Evolutionary conservation across 2,329 filamentous ascomycete species (phyloP).

Genomic region (Zasmidium citrigriseum): DNA sequence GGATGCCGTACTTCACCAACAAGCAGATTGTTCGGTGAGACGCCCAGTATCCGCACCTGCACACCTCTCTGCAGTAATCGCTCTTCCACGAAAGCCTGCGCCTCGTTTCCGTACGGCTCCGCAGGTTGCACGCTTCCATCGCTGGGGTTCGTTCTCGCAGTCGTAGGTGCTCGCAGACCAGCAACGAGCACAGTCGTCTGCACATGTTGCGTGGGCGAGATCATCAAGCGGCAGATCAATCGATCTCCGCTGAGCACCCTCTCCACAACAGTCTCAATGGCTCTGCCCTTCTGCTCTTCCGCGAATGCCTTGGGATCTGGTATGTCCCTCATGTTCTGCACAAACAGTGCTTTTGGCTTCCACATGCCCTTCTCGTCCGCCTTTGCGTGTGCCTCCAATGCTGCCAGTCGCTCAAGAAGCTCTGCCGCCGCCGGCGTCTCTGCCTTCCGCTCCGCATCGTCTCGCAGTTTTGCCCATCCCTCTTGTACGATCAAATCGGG

Average conservation of each 20-base stretch:
- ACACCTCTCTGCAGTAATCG: slow-evolving; percentile 84
- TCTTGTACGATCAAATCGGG: slow-evolving; percentile 83
- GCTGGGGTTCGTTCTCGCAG: slow-evolving; percentile 76
- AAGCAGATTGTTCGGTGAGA: slow-evolving; percentile 88
- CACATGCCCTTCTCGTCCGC: slow-evolving; percentile 80
- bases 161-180: slow-evolving; percentile 85
- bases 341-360: slow-evolving; percentile 63
- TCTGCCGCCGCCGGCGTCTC: slow-evolving; percentile 73
- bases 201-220: slow-evolving; percentile 80
- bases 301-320: slow-evolving; percentile 74
- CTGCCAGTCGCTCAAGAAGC: slow-evolving; percentile 75
- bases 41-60: slow-evolving; percentile 78
- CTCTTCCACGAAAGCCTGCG: slow-evolving; percentile 81
- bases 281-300: slow-evolving; percentile 80
- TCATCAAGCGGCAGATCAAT: slow-evolving; percentile 76
- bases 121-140: slow-evolving; percentile 80
- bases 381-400: slow-evolving; percentile 75
- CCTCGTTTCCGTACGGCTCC: slow-evolving; percentile 88
- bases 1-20: slow-evolving; percentile 86
- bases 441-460: slow-evolving; percentile 90
- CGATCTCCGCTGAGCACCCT: slow-evolving; percentile 89
- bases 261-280: slow-evolving; percentile 79
- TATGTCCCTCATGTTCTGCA: slow-evolving; percentile 80
- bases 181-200: slow-evolving; percentile 88
- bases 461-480: slow-evolving; percentile 89